Conservation (phyloP, 192 early-diverging fungal genomes). For the Gaertneriomyces sp. region DNA sequence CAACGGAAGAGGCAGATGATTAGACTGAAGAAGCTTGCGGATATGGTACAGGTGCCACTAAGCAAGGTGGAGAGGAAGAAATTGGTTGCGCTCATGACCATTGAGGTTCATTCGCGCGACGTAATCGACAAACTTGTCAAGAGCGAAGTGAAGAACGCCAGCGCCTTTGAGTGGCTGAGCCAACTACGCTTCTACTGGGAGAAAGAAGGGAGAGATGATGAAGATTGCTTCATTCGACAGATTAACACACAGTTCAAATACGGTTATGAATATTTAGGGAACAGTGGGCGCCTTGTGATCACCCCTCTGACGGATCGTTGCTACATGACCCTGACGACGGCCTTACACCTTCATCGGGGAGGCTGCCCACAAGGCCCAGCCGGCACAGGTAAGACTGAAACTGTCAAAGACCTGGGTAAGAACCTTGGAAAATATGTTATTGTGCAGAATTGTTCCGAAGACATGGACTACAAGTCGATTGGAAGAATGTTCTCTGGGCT, state of each 20-base stretch:
- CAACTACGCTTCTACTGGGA: constrained; percentile 64
- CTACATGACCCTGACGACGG: constrained; percentile 61
- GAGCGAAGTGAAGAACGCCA: constrained; percentile 45
- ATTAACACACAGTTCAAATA: constrained; percentile 60
- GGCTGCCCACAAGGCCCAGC: constrained; percentile 57
- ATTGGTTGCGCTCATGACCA: constrained; percentile 57
- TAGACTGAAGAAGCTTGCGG: constrained; percentile 52
- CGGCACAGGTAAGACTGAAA: constrained; percentile 65
- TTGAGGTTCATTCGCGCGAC: constrained; percentile 62
- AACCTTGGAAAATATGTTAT: constrained; percentile 59
- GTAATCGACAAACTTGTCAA: constrained; percentile 58
- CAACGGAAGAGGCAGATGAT: constrained; percentile 60
- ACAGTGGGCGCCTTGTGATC: constrained; percentile 57
- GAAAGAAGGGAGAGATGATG: constrained; percentile 56
- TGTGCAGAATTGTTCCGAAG: constrained; percentile 61
- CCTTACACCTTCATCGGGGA: constrained; percentile 51
- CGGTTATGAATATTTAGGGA: constrained; percentile 60
- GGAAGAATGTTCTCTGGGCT: constrained; percentile 60
- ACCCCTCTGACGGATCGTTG: constrained; percentile 60
- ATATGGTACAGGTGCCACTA: constrained; percentile 49
- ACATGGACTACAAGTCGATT: constrained; percentile 60
- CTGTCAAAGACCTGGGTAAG: constrained; percentile 61
- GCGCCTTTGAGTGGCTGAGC: constrained; percentile 58
- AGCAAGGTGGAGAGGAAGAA: constrained; percentile 62
- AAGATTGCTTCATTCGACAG: constrained; percentile 60